Percentiles rank a stretch among this genome's conserved stretches.
These are phyloP conservation scores for Leptographium galeiforme DNA, from an alignment of 2,329 filamentous ascomycete species.

Conservation along the genomic window DNA sequence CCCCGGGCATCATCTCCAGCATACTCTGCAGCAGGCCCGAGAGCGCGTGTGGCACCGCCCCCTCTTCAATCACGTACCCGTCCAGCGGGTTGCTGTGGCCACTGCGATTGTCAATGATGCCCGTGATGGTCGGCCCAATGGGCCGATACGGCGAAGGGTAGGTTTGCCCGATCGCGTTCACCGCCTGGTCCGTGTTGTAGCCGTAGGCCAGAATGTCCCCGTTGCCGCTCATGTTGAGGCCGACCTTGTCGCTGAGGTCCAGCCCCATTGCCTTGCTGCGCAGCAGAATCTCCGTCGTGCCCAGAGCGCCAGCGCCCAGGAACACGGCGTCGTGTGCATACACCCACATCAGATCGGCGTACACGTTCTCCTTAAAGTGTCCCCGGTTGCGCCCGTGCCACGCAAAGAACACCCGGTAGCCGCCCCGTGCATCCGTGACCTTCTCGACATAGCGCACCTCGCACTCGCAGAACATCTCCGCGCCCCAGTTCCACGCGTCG, in stretches of 20 bases:
- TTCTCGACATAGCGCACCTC: slow-evolving; percentile 51
- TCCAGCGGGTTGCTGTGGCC: slow-evolving; percentile 40
- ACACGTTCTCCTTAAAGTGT: slow-evolving; percentile 38
- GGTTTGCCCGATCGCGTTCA: slow-evolving; percentile 41
- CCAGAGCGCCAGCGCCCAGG: slow-evolving; percentile 50
- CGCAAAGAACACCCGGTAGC: slow-evolving; percentile 51
- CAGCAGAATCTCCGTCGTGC: slow-evolving; percentile 52
- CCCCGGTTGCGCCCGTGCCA: slow-evolving; percentile 48
- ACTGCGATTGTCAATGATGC: slow-evolving; percentile 45
- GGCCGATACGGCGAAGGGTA: slow-evolving; percentile 37
- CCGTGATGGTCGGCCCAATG: slow-evolving; percentile 48
- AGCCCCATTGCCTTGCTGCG: slow-evolving; percentile 46
- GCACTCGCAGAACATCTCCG: slow-evolving; percentile 57
- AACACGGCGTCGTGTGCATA: slow-evolving; percentile 52
- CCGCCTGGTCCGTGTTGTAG: slow-evolving; percentile 44
- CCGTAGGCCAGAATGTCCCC: slow-evolving; percentile 53
- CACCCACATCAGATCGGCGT: slow-evolving; percentile 53
- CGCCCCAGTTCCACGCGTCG: slow-evolving; percentile 60
- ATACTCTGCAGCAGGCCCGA: slow-evolving; percentile 41
- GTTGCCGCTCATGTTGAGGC: slow-evolving; percentile 50
- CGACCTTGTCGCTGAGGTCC: slow-evolving; percentile 40
- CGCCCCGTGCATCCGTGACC: slow-evolving; percentile 28
- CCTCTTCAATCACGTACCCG: slow-evolving; percentile 52
- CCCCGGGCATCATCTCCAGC: slow-evolving; percentile 39
- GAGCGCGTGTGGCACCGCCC: slow-evolving; percentile 44